Percentiles rank a stretch among this genome's conserved stretches.
Conservation (phyloP, 2,329 filamentous ascomycete species). For the Diaporthe citrichinensis region DNA sequence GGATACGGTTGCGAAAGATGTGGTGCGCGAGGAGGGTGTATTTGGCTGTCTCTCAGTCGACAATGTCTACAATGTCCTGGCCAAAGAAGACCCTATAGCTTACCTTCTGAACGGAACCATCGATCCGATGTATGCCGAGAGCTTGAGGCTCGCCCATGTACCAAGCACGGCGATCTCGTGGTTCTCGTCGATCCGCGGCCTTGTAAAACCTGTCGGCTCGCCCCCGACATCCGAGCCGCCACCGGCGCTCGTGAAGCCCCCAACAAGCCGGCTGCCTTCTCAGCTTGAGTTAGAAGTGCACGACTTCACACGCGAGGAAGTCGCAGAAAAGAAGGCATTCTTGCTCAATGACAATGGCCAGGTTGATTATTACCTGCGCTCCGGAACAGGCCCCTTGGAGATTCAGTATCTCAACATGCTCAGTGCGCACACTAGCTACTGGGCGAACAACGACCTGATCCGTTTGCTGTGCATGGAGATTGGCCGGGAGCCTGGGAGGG, state of each 20-base stretch:
- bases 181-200: slow-evolving; percentile 73
- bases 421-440: slow-evolving; percentile 94
- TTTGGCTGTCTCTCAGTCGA: slow-evolving; percentile 95
- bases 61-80: slow-evolving; percentile 95
- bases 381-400: slow-evolving; percentile 88
- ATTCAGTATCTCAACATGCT: slow-evolving; percentile 99
- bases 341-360: slow-evolving; percentile 97
- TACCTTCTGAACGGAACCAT: slow-evolving; percentile 94
- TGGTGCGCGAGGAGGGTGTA: slow-evolving; percentile 83
- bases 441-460: slow-evolving; percentile 90
- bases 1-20: slow-evolving; percentile 67
- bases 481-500: slow-evolving; percentile 79
- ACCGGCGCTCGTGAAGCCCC: slow-evolving; percentile 51
- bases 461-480: slow-evolving; percentile 91
- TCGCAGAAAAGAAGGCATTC: slow-evolving; percentile 89
- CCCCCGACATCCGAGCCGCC: slow-evolving; percentile 48
- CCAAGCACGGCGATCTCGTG: slow-evolving; percentile 79
- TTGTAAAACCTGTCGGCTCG: slow-evolving; percentile 67
- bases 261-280: slow-evolving; percentile 66
- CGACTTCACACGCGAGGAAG: slow-evolving; percentile 92
- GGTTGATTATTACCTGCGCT: slow-evolving; percentile 89
- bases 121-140: slow-evolving; percentile 82
- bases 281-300: slow-evolving; percentile 95
- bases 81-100: slow-evolving; percentile 81
- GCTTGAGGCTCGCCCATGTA: slow-evolving; percentile 83